Base-by-base conservation (phyloP, 2,329 filamentous ascomycete genomes). In the Pseudodiploospora longispora region DNA sequence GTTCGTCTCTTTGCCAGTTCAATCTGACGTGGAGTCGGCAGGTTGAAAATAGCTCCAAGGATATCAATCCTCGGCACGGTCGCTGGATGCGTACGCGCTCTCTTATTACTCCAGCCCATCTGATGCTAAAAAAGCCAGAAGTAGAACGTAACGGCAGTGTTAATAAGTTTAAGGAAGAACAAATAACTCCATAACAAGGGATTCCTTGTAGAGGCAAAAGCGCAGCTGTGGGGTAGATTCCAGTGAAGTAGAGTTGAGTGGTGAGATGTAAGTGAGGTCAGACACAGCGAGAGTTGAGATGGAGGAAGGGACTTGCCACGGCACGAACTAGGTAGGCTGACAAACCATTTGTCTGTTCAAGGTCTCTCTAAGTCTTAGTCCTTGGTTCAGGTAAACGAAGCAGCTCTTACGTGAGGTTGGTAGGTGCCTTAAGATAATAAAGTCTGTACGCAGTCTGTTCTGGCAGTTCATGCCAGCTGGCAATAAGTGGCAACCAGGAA, bases 1-100 rank as follows among this genome's bases (percentile, higher is more conserved):
- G 35, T 12, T 5, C 35, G 38, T 27, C 37, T 33, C 32, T 45
- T 41, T 31, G 40, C 29, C 10, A 44, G 50, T 35, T 46, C 38
- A 10, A 55, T 39, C 6, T 48, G 42, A 10, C 46, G 51, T 6
- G 43, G 42, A 9, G 47, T 53, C 8, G 50, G 50, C 10, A 56
- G 12, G 41, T 53, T 51, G 47, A 56, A 54, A 32, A 47, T 42
- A 27, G 48, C 40, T 19, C 43, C 40, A 33, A 55, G 44, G 5
- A 56, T 43, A 38, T 50, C 47, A 40, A 52, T 42, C 28, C 47
- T 44, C 5, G 39, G 46, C 30, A 40, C 42, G 38, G 45, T 40
- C 5, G 38, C 37, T 27, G 38, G 36, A 34, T 40, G 37, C 33
- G 39, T 46, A 31, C 36, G 36, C 27, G 36, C 36, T n/a, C 44